Evolutionary conservation across 2,329 filamentous ascomycete species (phyloP), one percentile per base, ranked within the genome.

Genomic region (Trichoderma koningii): DNA sequence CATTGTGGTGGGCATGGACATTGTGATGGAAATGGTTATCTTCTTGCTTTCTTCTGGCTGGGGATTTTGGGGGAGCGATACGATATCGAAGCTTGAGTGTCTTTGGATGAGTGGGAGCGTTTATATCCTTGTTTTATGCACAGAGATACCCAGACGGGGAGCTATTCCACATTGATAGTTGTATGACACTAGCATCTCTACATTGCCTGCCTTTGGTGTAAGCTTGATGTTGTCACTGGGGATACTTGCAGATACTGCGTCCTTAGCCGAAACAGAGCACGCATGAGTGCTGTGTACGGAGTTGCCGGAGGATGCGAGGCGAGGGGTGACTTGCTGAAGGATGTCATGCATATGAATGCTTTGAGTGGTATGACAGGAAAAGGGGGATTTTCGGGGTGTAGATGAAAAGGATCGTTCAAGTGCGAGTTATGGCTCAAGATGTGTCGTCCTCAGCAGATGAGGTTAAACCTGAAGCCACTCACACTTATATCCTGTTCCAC

Each of bases 101-200:
- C 19, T 51, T 63, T 47, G 50, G 26, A 47, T 53, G 26, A 55
- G 48, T 21, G 21, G 12, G 34, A 34, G 48, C 48, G 21, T 55
- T 55, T 28, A 45, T 53, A 12, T 55, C n/a, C 21, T 55, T 30
- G 26, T 42, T 26, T 28, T 52, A 23, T 55, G 51, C 15, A 21
- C 41, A 63, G 60, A 63, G 60, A 63, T 63, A 63, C 60, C 60
- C 60, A 55, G 34, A n/a, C 21, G 60, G 23, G 41, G 28, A 38
- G 30, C 28, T 59, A 34, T 59, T 59, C 38, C 55, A n/a, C n/a
- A 45, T 44, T 44, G 26, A 48, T 48, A 38, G 26, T 15, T 45
- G 47, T 38, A 55, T 55, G 26, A 42, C 19, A 47, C 30, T 47
- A 34, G 23, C 50, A 47, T 63, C 48, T 63, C 60, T 63, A 30